Percentiles rank a stretch among this genome's conserved stretches.
Evolutionary conservation across 2,329 filamentous ascomycete genomes (phyloP).

Genomic region (Trichoderma semiorbis): DNA sequence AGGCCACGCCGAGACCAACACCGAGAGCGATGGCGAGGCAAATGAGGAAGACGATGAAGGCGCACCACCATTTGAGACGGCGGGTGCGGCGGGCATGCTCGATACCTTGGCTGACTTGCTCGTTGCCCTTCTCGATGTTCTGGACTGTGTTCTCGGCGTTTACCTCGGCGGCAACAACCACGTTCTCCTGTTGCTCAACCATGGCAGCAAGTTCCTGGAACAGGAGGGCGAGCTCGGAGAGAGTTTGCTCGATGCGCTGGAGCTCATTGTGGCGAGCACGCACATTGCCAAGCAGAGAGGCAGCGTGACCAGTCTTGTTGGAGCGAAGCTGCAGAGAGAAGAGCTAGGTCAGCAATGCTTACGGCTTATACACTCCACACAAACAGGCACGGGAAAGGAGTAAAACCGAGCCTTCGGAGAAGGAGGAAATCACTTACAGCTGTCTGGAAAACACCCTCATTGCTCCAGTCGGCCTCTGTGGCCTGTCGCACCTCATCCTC

Average conservation of each 20-base stretch:
- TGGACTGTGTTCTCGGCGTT: conserved; percentile 63
- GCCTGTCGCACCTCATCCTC: conserved; percentile 69
- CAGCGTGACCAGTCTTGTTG: conserved; percentile 71
- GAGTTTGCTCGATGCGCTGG: conserved; percentile 72
- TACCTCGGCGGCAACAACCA: conserved; percentile 59
- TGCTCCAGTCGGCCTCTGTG: conserved; percentile 67
- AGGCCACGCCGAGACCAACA: conserved; percentile 50
- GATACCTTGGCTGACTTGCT: conserved; percentile 66
- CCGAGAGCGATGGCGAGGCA: conserved; percentile 53
- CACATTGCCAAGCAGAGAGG: conserved; percentile 71
- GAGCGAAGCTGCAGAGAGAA: conserved; percentile 57
- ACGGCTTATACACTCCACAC: neutral
- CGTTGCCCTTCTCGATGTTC: conserved; percentile 66
- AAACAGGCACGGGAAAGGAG: neutral
- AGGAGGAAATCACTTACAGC: conserved; percentile 55
- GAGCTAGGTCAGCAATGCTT: conserved; percentile 11
- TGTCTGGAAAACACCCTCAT: conserved; percentile 78
- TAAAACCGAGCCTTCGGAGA: neutral
- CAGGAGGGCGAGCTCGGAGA: conserved; percentile 65
- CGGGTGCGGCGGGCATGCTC: conserved; percentile 62
- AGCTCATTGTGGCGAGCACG: conserved; percentile 81
- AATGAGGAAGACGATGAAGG: conserved; percentile 59
- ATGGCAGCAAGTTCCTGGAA: conserved; percentile 73
- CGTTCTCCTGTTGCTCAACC: conserved; percentile 67
- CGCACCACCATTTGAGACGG: conserved; percentile 80